phyloP scores from a whole-genome alignment of 2,329 filamentous ascomycete genomes.

The Colletotrichum musicola region DNA sequence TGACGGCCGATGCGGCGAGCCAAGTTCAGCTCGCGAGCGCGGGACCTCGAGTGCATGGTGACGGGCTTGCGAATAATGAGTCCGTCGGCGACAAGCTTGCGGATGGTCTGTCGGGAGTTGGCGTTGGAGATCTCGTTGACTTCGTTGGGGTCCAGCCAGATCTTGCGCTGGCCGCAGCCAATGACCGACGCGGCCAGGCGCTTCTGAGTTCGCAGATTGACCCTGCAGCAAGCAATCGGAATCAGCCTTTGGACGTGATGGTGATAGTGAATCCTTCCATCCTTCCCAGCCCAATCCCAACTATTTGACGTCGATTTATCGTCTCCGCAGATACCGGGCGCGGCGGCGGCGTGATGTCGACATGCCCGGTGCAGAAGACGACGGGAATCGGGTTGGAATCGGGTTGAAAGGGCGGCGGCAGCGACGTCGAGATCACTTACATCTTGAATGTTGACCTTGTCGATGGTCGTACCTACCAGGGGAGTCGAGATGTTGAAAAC shows the following conservation, averaged over 20 bases:
- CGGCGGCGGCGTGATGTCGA: conserved; percentile 5
- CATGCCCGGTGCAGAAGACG: conserved; percentile 22
- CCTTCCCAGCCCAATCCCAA: conserved; percentile 9
- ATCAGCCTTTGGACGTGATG: conserved; percentile 34
- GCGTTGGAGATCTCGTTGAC: conserved; percentile 99
- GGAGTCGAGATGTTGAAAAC: conserved; percentile 49
- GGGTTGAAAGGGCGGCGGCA: conserved; percentile 19
- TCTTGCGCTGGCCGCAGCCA: conserved; percentile 99
- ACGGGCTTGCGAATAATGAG: conserved; percentile 99
- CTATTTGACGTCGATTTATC: conserved; percentile 21
- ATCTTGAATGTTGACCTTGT: conserved; percentile 54
- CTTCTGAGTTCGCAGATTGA: conserved; percentile 99
- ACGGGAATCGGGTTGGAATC: conserved; percentile 29
- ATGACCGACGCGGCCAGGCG: conserved; percentile 98
- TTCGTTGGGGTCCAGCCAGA: conserved; percentile 99
- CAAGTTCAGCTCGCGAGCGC: conserved; percentile 94
- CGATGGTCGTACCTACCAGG: conserved; percentile 51
- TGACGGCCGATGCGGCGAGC: conserved; percentile 96
- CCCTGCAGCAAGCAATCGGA: conserved; percentile 69
- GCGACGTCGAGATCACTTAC: conserved; percentile 48
- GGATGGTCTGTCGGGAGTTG: conserved; percentile 99
- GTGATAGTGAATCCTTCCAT: neutral
- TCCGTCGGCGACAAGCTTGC: conserved; percentile 99
- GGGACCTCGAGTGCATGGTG: conserved; percentile 98
- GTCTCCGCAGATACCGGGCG: conserved; percentile 13